A percentile compares a stretch with the other conserved stretches of the same genome.
These are phyloP conservation scores for Catenaria anguillulae DNA, from an alignment of 371 early-diverging fungal species.

Conservation along the genomic window DNA sequence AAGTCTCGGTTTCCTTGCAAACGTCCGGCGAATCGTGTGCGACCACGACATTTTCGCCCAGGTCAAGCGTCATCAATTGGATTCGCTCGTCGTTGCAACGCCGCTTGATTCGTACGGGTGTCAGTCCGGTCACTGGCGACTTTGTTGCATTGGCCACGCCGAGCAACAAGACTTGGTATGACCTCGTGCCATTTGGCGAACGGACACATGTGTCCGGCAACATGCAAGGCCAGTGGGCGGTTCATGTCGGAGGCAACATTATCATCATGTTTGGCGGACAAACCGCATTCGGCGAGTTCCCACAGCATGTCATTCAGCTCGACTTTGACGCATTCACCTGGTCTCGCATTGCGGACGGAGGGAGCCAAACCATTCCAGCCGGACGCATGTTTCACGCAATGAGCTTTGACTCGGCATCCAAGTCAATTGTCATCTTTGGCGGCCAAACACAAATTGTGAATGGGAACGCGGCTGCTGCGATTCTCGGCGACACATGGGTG, in stretches of 20 bases:
- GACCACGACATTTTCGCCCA: not conserved
- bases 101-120: not conserved
- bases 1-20: not conserved
- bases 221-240: conserved; percentile 5
- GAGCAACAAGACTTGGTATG: not conserved
- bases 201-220: not conserved
- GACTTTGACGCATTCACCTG: conserved; percentile 7
- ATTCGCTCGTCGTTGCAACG: not conserved
- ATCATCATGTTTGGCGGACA: conserved; percentile 12
- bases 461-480: not conserved
- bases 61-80: not conserved
- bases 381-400: conserved; percentile 9
- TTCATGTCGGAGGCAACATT: not conserved
- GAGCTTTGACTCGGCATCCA: not conserved
- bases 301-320: conserved; percentile 3
- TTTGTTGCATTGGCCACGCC: not conserved
- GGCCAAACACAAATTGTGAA: not conserved
- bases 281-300: conserved; percentile 2
- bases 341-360: not conserved
- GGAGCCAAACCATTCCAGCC: not conserved
- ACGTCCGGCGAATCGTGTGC: not conserved
- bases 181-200: not conserved
- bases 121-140: not conserved
- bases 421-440: not conserved
- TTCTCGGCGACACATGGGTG: not conserved